Evolutionary conservation across 306 rosid genomes (phyloP).

Genomic region (Ceratonia siliqua): DNA sequence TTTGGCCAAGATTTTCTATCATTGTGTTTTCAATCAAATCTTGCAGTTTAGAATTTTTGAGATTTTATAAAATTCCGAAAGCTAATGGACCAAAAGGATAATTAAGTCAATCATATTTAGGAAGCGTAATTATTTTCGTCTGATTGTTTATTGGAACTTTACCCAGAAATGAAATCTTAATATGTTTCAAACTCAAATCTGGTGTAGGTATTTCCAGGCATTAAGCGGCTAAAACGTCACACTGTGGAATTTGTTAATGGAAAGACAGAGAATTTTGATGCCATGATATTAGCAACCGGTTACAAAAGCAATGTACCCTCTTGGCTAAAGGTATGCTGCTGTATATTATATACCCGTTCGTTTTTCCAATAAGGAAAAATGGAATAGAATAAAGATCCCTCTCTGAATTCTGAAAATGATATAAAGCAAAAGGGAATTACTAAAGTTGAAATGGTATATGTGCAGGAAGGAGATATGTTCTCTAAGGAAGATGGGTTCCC

Average conservation of each 20-base stretch:
- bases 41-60: background rate
- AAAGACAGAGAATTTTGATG: constrained; percentile 67
- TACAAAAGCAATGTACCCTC: constrained; percentile 96
- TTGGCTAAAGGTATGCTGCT: constrained; percentile 83
- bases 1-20: constrained; percentile 30
- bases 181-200: constrained; percentile 35
- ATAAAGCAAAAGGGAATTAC: constrained; percentile 5
- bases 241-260: constrained; percentile 78
- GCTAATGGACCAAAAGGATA: constrained; percentile 20
- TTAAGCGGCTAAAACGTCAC: constrained; percentile 72
- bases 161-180: constrained; percentile 33
- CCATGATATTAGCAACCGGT: constrained; percentile 91
- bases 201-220: constrained; percentile 71
- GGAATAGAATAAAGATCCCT: background rate
- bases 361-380: background rate
- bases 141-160: constrained; percentile 28
- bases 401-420: constrained; percentile 28
- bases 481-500: constrained; percentile 82
- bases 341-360: background rate
- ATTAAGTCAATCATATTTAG: constrained; percentile 26
- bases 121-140: constrained; percentile 20
- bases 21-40: constrained; percentile 39
- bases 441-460: background rate
- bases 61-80: background rate
- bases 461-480: constrained; percentile 86